Conservation (phyloP, 306 rosid genomes). For the Gillenia trifoliata region DNA sequence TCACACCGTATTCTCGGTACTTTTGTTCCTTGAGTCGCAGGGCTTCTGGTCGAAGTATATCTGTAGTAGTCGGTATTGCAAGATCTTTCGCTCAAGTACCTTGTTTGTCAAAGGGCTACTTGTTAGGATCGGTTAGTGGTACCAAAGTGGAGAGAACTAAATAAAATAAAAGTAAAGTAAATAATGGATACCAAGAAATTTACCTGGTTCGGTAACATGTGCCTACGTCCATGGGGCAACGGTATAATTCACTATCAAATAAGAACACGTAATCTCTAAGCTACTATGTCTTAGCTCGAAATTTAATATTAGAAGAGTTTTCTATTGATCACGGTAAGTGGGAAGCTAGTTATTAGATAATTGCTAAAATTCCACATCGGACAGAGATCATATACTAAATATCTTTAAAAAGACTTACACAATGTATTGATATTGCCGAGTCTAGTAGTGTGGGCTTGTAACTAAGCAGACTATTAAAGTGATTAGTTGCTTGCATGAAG, state of each 20-base stretch:
- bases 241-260: no score
- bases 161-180: no score
- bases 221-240: no score
- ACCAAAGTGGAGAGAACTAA: no score
- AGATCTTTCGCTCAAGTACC: no score
- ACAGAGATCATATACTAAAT: no score
- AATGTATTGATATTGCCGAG: not conserved
- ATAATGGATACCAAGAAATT: no score
- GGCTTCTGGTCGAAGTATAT: not conserved
- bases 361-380: not conserved
- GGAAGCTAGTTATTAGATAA: not conserved
- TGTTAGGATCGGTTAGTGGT: no score
- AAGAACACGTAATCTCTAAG: not conserved
- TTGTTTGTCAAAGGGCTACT: no score
- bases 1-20: not conserved
- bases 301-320: no score
- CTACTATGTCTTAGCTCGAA: not conserved
- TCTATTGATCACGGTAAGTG: not conserved
- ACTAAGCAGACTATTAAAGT: no score
- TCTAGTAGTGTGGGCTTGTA: accelerated
- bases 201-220: no score
- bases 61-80: not conserved
- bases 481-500: accelerated
- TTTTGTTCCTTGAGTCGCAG: not conserved
- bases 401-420: not conserved